Percentiles rank a stretch among this genome's conserved stretches.
Conservation (phyloP, 805 yeast species). For the Lipomyces mesembrius region DNA sequence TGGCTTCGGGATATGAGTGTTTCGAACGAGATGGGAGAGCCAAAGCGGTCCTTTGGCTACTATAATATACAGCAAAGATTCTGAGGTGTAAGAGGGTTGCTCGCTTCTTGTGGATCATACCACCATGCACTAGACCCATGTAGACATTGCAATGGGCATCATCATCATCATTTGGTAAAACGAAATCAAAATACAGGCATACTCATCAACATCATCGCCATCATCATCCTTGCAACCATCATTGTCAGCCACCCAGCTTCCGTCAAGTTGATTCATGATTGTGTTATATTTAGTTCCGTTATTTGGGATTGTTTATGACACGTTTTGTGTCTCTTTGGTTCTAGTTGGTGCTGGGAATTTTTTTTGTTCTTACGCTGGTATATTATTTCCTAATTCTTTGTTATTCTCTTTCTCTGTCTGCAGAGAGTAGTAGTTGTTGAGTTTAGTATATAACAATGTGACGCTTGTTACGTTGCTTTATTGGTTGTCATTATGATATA, state of each 20-base stretch:
- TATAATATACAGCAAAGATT: neutral
- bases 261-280: neutral
- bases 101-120: neutral
- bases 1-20: neutral
- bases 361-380: neutral
- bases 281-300: neutral
- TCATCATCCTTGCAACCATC: neutral
- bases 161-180: too few relatives aligned
- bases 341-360: neutral
- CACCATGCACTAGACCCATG: neutral
- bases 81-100: neutral
- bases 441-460: neutral
- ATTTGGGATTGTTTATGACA: neutral
- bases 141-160: too few relatives aligned
- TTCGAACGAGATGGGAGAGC: neutral
- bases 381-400: neutral
- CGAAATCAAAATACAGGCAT: neutral
- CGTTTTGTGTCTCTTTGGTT: neutral
- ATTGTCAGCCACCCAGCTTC: neutral
- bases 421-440: neutral
- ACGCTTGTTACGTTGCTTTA: neutral
- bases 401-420: neutral
- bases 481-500: too few relatives aligned
- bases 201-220: neutral
- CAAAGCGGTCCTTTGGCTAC: neutral